Evolutionary conservation across 176 grass and related monocot species (phyloP).

Genomic region (Metroxylon sagu): DNA sequence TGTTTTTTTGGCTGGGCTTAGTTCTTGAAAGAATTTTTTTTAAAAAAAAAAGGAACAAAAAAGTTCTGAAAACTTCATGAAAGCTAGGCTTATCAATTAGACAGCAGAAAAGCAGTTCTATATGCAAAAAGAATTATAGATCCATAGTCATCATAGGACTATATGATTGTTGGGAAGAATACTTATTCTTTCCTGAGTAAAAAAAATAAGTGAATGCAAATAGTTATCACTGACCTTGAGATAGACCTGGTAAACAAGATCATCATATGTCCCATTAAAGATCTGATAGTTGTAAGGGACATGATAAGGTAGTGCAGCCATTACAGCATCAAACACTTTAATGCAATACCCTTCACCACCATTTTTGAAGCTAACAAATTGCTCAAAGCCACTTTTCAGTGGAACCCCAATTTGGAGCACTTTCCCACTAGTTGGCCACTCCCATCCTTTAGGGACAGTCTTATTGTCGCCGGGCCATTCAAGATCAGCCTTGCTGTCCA

Average conservation of each 20-base stretch:
- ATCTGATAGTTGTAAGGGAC: constrained; percentile 3
- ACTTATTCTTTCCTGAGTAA: not conserved
- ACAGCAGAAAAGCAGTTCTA: no score
- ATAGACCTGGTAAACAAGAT: constrained; percentile 57
- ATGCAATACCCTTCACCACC: constrained; percentile 26
- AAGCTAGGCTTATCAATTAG: no score
- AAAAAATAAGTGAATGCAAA: not conserved
- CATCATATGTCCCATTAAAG: constrained; percentile 54
- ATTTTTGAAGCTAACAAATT: constrained; percentile 28
- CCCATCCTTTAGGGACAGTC: constrained; percentile 45
- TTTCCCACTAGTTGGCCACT: constrained; percentile 39
- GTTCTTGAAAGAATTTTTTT: no score
- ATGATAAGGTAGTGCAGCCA: constrained; percentile 19
- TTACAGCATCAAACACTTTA: constrained; percentile 45
- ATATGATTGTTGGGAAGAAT: no score
- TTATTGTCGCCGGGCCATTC: constrained; percentile 38
- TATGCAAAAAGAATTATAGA: no score
- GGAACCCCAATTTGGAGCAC: constrained; percentile 41
- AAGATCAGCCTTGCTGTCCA: constrained; percentile 9
- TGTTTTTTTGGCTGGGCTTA: no score
- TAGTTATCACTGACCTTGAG: constrained; percentile 30
- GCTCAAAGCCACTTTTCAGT: constrained; percentile 33
- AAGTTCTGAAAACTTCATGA: no score
- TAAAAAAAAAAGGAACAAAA: no score
- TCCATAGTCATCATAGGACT: no score